Evolutionary conservation across 1,284 basidiomycete genomes (phyloP).

Genomic region (Tilletiopsis washingtonensis): DNA sequence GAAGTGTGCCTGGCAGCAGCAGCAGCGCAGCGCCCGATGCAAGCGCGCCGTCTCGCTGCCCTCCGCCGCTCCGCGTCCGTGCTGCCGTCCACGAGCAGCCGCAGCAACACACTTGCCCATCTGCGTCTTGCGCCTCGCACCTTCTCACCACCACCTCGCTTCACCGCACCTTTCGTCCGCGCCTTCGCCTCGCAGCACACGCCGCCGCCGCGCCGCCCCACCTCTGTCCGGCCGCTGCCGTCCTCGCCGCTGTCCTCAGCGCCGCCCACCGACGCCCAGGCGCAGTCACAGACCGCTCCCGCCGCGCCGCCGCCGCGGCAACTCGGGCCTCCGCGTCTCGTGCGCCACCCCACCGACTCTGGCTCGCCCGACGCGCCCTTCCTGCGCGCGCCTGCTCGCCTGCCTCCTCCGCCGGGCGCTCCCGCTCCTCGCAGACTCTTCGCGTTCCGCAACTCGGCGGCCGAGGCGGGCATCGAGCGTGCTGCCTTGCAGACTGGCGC

Average conservation of each 20-base stretch:
- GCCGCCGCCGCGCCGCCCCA: background rate
- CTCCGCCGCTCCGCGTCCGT: too few species aligned
- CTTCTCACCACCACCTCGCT: too few species aligned
- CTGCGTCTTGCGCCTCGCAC: too few species aligned
- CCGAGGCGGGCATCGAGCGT: too few species aligned
- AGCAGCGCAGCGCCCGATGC: too few species aligned
- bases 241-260: background rate
- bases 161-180: too few species aligned
- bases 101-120: too few species aligned
- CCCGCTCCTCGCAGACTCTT: slow-evolving; percentile 15
- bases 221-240: background rate
- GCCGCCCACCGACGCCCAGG: background rate
- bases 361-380: slow-evolving; percentile 13
- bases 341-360: slow-evolving; percentile 12
- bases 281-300: slow-evolving; percentile 2
- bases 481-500: too few species aligned
- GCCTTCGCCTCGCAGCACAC: too few species aligned
- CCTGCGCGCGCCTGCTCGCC: slow-evolving; percentile 14
- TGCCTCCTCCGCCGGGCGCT: slow-evolving; percentile 18
- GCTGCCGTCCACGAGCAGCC: too few species aligned
- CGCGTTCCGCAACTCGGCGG: slow-evolving; percentile 11
- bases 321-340: slow-evolving; percentile 20
- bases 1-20: too few species aligned
- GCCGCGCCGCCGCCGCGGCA: slow-evolving; percentile 13
- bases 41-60: too few species aligned